Conservation (phyloP, 768 basidiomycete species). For the Kwoniella dejecticola region DNA sequence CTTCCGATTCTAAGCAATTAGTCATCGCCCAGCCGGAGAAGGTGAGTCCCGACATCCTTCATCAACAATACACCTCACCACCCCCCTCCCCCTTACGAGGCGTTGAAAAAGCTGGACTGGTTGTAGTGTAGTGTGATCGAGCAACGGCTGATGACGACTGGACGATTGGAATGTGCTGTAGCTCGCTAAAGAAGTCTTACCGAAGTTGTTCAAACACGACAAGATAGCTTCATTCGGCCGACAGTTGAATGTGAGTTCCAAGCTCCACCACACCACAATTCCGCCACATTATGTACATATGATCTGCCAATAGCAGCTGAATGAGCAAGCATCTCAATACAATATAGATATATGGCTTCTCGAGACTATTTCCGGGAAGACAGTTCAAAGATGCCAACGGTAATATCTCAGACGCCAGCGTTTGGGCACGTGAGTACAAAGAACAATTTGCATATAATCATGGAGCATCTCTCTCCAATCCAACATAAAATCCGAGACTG, state of each 20-base stretch:
- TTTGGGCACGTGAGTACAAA: slow-evolving; percentile 51
- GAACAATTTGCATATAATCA: background rate
- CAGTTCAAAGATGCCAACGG: slow-evolving; percentile 53
- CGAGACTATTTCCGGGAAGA: slow-evolving; percentile 49
- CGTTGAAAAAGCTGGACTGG: too few species aligned
- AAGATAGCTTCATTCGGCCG: slow-evolving; percentile 54
- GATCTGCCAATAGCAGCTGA: background rate
- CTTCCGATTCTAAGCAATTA: slow-evolving; percentile 48
- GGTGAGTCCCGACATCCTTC: slow-evolving; percentile 30
- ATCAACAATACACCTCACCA: too few species aligned
- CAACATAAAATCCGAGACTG: too few species aligned
- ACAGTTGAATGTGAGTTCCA: slow-evolving; percentile 53
- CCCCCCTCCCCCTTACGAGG: too few species aligned
- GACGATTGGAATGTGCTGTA: background rate
- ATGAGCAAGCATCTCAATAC: background rate
- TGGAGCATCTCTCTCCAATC: too few species aligned
- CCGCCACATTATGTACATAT: background rate
- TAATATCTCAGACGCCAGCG: slow-evolving; percentile 50
- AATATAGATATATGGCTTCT: slow-evolving; percentile 53
- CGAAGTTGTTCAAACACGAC: slow-evolving; percentile 53
- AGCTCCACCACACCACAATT: too few species aligned
- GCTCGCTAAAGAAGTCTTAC: slow-evolving; percentile 51
- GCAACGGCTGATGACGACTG: background rate
- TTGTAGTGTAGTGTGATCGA: too few species aligned
- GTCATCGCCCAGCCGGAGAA: slow-evolving; percentile 52